Percentiles rank a stretch among this genome's conserved stretches.
phyloP scores from a whole-genome alignment of 192 early-diverging fungal species.

The Rhizoclosmatium globosum region DNA sequence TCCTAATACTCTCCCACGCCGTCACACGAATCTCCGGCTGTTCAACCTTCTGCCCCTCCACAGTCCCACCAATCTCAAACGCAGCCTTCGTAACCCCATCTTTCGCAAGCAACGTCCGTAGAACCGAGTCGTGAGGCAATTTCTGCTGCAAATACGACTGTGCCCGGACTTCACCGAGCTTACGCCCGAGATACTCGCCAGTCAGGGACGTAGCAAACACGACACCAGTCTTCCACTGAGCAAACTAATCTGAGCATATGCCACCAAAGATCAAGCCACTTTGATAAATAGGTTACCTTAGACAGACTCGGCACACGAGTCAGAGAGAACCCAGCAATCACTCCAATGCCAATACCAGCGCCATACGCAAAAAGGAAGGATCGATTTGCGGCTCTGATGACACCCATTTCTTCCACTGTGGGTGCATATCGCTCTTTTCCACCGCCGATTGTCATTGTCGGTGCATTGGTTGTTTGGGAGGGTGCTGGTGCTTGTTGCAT shows the following conservation, averaged over 20 bases:
- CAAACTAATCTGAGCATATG: no score
- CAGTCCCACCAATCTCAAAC: constrained; percentile 9
- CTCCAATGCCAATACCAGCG: constrained; percentile 5
- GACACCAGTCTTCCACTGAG: background rate
- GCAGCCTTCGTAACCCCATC: background rate
- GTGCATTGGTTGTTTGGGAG: no score
- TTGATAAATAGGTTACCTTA: no score
- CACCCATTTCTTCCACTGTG: constrained; percentile 12
- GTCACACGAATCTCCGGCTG: background rate
- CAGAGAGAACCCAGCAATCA: constrained; percentile 15
- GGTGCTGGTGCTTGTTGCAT: no score
- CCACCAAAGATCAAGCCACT: no score
- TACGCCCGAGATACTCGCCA: constrained; percentile 28
- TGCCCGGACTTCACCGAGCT: constrained; percentile 23
- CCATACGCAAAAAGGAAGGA: constrained; percentile 13
- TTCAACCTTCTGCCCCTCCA: background rate
- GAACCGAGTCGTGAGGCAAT: background rate
- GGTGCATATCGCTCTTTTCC: constrained; percentile 21
- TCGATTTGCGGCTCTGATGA: constrained; percentile 15
- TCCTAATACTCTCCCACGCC: background rate
- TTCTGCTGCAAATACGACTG: background rate
- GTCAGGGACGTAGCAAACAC: background rate
- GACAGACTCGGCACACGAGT: background rate
- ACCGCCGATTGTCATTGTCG: no score
- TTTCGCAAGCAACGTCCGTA: constrained; percentile 13